Evolutionary conservation across 257 asterid species (phyloP), one percentile per base, ranked within the genome.

Genomic region (Plantago major): DNA sequence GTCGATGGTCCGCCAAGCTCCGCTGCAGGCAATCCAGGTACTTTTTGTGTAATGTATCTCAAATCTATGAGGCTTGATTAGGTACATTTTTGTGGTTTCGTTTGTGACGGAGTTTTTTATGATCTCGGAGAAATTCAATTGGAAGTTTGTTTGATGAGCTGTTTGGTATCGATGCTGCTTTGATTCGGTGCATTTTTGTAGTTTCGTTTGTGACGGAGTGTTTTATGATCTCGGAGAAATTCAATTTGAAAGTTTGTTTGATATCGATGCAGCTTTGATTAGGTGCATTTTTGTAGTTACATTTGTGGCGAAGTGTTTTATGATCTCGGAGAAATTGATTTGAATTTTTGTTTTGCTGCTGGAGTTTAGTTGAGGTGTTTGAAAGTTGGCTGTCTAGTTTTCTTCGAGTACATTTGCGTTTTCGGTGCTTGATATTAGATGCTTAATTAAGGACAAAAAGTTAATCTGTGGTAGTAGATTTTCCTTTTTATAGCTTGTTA

Each of bases 21-120:
- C 40, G 85, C 95, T 52, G 91, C 95, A 42, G 89, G 89, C 45
- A 78, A 83, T 63, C 95, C 89, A 77, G 95, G 95, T 86, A 46
- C 1, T 49, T 33, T 22, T 22, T 22, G 26, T 22, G 26, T 22
- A 1, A n/a, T n/a, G n/a, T n/a, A n/a, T n/a, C n/a, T n/a, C n/a
- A n/a, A 22, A 22, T 14, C 2, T 49, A 15, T 17, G 15, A n/a
- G 51, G 26, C 26, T 22, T 46, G 51, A 3, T 11, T 17, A 10
- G 13, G 15, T 59, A 30, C 15, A 38, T 46, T 7, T 8, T 48
- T 10, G 26, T 1, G 2, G 26, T 42, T 51, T 3, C 17, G 9
- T 3, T 26, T 51, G 11, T 54, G 9, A 15, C 2, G 3, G 44
- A 12, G 11, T 13, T 60, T 46, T 16, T 59, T 4, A 14, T 48